phyloP scores from a whole-genome alignment of 2,329 filamentous ascomycete genomes.

The Pyrenophora teres region DNA sequence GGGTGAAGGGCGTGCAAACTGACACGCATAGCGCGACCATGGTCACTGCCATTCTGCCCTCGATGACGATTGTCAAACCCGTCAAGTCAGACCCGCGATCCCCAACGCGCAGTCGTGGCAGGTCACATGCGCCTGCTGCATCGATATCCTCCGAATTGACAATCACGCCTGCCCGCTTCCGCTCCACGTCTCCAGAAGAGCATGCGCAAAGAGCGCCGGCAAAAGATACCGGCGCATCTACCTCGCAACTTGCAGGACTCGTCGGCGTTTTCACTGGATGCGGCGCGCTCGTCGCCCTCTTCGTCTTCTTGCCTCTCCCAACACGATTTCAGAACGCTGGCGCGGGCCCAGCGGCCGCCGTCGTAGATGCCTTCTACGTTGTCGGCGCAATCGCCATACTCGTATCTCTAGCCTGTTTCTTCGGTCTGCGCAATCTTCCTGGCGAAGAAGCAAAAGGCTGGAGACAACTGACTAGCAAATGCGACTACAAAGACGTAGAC shows the following conservation, averaged over 20 bases:
- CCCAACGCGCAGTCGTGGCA: conserved; percentile 40
- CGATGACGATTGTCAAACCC: conserved; percentile 56
- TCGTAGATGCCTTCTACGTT: conserved; percentile 85
- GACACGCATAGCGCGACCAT: conserved; percentile 68
- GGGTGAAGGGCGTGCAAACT: conserved; percentile 8
- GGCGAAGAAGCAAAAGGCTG: conserved; percentile 82
- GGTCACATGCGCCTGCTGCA: conserved; percentile 63
- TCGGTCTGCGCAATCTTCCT: conserved; percentile 70
- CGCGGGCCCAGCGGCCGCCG: conserved; percentile 73
- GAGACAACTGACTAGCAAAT: conserved; percentile 47
- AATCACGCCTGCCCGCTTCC: conserved; percentile 67
- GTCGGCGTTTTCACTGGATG: conserved; percentile 93
- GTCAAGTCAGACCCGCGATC: conserved; percentile 32
- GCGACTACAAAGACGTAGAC: conserved; percentile 28
- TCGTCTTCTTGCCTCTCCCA: conserved; percentile 84
- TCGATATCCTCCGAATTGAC: conserved; percentile 76
- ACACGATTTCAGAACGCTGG: conserved; percentile 75
- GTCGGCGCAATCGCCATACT: conserved; percentile 74
- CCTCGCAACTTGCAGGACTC: conserved; percentile 76
- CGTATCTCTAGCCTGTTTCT: conserved; percentile 74
- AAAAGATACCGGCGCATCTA: conserved; percentile 48
- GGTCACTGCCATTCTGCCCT: conserved; percentile 93
- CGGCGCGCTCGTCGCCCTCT: conserved; percentile 83
- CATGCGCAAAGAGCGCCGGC: conserved; percentile 12
- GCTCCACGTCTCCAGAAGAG: conserved; percentile 36